These are phyloP conservation scores for Malassezia furfur DNA, from an alignment of 1,284 basidiomycete genomes.

Conservation along the genomic window DNA sequence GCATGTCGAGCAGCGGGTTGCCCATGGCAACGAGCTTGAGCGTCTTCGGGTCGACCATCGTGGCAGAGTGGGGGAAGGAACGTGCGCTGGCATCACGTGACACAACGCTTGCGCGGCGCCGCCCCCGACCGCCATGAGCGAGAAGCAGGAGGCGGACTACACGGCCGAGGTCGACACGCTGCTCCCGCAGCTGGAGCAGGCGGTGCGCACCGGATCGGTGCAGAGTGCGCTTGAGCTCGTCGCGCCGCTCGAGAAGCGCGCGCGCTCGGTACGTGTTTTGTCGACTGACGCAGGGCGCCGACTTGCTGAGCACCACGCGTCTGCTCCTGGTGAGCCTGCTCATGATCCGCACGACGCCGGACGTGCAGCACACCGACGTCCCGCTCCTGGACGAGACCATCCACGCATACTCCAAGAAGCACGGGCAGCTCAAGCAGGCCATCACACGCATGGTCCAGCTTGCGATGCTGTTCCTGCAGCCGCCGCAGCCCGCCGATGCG, in stretches of 20 bases:
- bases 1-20: conserved; percentile 50
- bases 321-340: conserved; percentile 64
- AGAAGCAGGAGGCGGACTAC: conserved; percentile 56
- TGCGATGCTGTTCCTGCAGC: conserved; percentile 38
- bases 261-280: conserved; percentile 68
- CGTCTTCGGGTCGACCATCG: conserved; percentile 19
- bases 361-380: conserved; percentile 25
- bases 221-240: conserved; percentile 74
- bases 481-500: conserved; percentile 21
- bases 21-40: conserved; percentile 46
- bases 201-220: conserved; percentile 25
- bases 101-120: not conserved
- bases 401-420: conserved; percentile 66
- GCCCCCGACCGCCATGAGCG: conserved; percentile 11
- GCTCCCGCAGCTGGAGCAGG: conserved; percentile 50
- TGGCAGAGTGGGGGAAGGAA: not conserved
- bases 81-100: conserved; percentile 14
- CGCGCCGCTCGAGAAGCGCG: conserved; percentile 82
- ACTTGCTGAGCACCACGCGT: conserved; percentile 77
- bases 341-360: conserved; percentile 33
- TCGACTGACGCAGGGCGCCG: conserved; percentile 62
- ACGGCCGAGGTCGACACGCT: conserved; percentile 53
- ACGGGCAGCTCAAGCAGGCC: conserved; percentile 86
- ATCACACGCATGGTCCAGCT: conserved; percentile 70
- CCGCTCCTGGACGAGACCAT: conserved; percentile 33